Base-by-base conservation (phyloP, 805 yeast genomes). In the Saccharomyces jurei region DNA sequence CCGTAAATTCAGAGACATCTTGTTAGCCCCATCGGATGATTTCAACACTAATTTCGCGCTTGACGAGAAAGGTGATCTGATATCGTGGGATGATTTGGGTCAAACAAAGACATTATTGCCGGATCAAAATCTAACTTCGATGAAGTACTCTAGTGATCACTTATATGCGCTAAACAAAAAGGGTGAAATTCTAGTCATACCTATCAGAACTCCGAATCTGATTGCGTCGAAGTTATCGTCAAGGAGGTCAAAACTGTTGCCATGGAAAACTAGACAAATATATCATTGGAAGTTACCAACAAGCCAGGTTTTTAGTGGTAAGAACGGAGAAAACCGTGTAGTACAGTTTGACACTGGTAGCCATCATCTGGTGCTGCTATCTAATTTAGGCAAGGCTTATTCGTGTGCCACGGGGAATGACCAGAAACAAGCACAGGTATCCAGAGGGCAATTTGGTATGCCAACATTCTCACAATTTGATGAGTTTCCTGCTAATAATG, bases 361-460 rank as follows among this genome's bases (percentile, higher is more conserved):
- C 6, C 75, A 77, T 51, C 97, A 94, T 70, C 62, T 91, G 9
- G 76, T 87, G n/a, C 65, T 86, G 3, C 66, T 87, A 41, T 77
- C 89, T 0, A 71, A 76, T 44, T 64, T 75, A 10, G 90, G 91
- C 0, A 75, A 81, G 32, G 83, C 87, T 0, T 85, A 77, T 59
- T 74, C 87, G 1, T 74, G 82, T 10, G 78, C 87, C 14, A 82
- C 95, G 0, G 86, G 86, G 0, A 57, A 69, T 2, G 41, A 55
- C 3, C 9, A 41, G 2, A 59, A 63, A 13, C 59, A 54, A 3
- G 48, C 60, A 1, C 51, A 52, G 11, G 66, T 72, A n/a, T 70
- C 74, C 4, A 77, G 77, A 49, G 98, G 98, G 3, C 97, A 94
- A 71, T 88, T 80, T 70, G 98, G 97, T 21, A 68, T 89, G 14